Percentiles rank a stretch among this genome's conserved stretches.
Conservation (phyloP, 805 yeast species). For the Clavispora asparagi region DNA sequence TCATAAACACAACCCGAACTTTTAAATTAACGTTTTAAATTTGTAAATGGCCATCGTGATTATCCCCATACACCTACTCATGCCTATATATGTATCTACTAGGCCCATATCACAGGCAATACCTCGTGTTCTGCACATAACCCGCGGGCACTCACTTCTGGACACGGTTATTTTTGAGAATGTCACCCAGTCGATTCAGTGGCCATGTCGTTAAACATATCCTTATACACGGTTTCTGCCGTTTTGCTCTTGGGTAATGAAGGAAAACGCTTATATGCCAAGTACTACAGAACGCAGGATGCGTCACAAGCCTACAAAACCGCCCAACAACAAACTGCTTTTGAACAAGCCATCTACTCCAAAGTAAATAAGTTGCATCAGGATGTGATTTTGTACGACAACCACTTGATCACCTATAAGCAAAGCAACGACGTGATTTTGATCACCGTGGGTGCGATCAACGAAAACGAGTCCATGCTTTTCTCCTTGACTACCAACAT, state of each 20-base stretch:
- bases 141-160: neutral
- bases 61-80: too few species aligned
- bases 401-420: conserved; percentile 78
- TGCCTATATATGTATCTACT: too few species aligned
- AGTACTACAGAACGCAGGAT: conserved; percentile 64
- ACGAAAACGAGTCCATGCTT: conserved; percentile 82
- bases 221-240: conserved; percentile 80
- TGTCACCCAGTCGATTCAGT: neutral
- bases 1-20: neutral
- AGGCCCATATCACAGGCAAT: neutral
- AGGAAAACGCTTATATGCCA: conserved; percentile 76
- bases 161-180: neutral
- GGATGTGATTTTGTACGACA: conserved; percentile 76
- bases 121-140: neutral
- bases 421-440: conserved; percentile 73
- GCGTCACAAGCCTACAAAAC: conserved; percentile 36
- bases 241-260: conserved; percentile 74
- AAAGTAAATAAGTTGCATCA: conserved; percentile 79
- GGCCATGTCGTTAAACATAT: conserved; percentile 43
- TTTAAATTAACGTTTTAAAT: too few species aligned
- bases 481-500: conserved; percentile 73
- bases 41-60: too few species aligned
- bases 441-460: conserved; percentile 64
- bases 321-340: conserved; percentile 62
- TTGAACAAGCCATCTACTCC: conserved; percentile 65